A percentile compares a stretch with the other conserved stretches of the same genome.
Conservation (phyloP, 2,329 filamentous ascomycete genomes). For the Epichloe sp. region DNA sequence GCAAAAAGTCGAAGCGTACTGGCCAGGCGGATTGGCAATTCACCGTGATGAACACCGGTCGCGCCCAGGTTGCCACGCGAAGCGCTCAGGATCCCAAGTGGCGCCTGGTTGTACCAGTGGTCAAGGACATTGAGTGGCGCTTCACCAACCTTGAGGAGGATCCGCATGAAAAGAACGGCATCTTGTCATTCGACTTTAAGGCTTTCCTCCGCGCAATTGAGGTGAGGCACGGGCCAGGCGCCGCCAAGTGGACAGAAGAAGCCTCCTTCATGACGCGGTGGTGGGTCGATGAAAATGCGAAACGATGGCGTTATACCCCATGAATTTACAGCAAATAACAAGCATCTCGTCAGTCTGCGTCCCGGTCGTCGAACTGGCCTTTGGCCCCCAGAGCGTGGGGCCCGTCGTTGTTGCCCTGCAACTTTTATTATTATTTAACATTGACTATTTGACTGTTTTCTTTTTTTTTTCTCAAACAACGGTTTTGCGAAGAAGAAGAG, state of each 20-base stretch:
- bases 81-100: conserved; percentile 10
- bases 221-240: conserved; percentile 12
- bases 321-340: neutral
- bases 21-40: conserved; percentile 14
- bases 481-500: neutral
- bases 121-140: conserved; percentile 17
- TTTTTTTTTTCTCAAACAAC: neutral
- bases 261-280: conserved; percentile 19
- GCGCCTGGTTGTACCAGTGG: conserved; percentile 13
- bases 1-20: conserved; percentile 8
- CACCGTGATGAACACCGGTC: conserved; percentile 14
- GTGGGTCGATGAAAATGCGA: conserved; percentile 23
- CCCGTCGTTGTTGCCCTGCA: neutral
- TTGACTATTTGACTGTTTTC: neutral
- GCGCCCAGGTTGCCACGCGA: conserved; percentile 12
- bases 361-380: neutral
- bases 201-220: conserved; percentile 11
- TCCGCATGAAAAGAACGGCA: conserved; percentile 14
- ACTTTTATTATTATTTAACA: neutral
- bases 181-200: conserved; percentile 14
- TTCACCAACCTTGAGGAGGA: conserved; percentile 18
- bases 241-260: conserved; percentile 19
- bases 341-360: no score
- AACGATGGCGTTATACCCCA: conserved; percentile 17
- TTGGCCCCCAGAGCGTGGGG: neutral